Evolutionary conservation across 257 asterid genomes (phyloP), one percentile per base, ranked within the genome.

Genomic region (Primulina tabacum): DNA sequence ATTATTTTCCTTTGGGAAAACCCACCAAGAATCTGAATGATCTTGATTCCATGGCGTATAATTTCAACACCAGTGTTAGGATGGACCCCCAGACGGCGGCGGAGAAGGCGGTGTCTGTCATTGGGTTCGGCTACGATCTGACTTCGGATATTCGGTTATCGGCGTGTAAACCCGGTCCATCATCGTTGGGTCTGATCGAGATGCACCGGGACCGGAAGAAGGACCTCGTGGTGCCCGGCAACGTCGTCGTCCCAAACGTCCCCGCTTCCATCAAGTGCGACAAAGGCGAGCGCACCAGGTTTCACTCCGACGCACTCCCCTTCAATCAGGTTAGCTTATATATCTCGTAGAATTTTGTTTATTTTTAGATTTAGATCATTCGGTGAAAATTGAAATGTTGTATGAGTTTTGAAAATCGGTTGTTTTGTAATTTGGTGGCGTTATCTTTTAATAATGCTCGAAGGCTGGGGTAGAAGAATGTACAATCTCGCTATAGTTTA

Each of bases 211-310:
- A 75, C 67, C 64, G 79, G 1, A 87, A 76, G 6, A 83, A 86
- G 84, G 92, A 89, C 65, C 60, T 93, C 73, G 65, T 77, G 52
- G 84, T 93, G 28, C 97, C 99, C 0, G 97, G 97, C 0, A 93
- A 89, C 64, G 90, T 85, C 61, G 87, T 84, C 75, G 90, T 93
- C 24, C 70, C 84, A 0, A 68, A 75, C 50, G 97, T 89, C 0
- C 78, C 90, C 1, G 68, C 84, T 43, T 80, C 97, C 6, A 87
- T 93, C 75, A 93, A 89, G 90, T 93, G 99, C 69, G 99, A 87
- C 71, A 93, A 93, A 83, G 99, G 99, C 63, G 99, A 93, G 84
- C 86, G 97, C 60, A 93, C 88, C 43, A 80, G 99, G 84, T 93
- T 93, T 75, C 85, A 90, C 80, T 89, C 99, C 73, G 99, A 93